Conservation (phyloP, 352 stramenopile species). For the Pythium periplocum region DNA sequence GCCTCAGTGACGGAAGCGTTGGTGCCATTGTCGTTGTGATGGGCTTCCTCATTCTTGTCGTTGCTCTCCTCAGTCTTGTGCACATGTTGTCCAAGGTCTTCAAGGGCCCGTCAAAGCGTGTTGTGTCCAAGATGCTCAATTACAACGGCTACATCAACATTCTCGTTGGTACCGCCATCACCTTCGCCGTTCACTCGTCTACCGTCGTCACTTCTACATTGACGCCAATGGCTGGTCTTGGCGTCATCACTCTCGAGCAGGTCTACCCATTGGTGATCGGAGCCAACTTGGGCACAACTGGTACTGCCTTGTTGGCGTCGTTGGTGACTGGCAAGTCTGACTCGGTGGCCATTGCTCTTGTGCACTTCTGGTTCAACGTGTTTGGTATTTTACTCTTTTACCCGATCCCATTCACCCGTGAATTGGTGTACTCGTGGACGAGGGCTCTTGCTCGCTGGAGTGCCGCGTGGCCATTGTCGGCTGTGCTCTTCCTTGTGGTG, state of each 20-base stretch:
- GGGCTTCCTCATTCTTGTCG: slow-evolving; percentile 17
- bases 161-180: slow-evolving; percentile 52
- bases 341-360: slow-evolving; percentile 16
- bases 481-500: slow-evolving; percentile 8
- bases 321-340: slow-evolving; percentile 43
- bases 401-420: slow-evolving; percentile 60
- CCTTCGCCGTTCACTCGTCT: slow-evolving; percentile 64
- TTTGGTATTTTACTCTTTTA: slow-evolving; percentile 71
- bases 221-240: slow-evolving; percentile 21
- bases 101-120: slow-evolving; percentile 47
- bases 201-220: slow-evolving; percentile 60
- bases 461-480: slow-evolving; percentile 14
- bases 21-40: slow-evolving; percentile 17
- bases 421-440: slow-evolving; percentile 35
- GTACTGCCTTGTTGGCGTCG: slow-evolving; percentile 58
- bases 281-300: slow-evolving; percentile 75
- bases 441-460: slow-evolving; percentile 23
- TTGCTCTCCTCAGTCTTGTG: slow-evolving; percentile 17
- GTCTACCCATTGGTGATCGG: slow-evolving; percentile 73
- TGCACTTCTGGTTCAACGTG: slow-evolving; percentile 80
- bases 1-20: slow-evolving; percentile 5
- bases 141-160: slow-evolving; percentile 73
- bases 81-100: slow-evolving; percentile 26
- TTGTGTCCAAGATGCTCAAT: slow-evolving; percentile 71
- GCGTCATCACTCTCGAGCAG: slow-evolving; percentile 55